Evolutionary conservation across 169 alveolate species (phyloP).

Genomic region (Plasmodium malariae): DNA sequence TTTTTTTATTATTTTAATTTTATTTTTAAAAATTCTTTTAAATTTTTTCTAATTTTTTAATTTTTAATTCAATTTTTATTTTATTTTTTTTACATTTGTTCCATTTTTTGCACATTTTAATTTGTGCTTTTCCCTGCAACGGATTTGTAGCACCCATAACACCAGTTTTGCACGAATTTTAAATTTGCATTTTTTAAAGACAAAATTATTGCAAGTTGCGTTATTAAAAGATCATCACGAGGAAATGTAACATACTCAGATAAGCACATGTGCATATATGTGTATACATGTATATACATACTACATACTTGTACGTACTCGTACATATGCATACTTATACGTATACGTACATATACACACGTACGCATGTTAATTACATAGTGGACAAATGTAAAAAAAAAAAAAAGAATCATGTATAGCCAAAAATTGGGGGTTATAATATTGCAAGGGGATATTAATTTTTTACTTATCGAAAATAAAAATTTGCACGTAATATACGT

Average conservation of each 20-base stretch:
- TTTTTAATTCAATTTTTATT: no score
- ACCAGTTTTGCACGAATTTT: not conserved
- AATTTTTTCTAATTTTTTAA: no score
- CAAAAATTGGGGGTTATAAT: not conserved
- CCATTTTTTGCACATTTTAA: not conserved
- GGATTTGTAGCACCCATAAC: not conserved
- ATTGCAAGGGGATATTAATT: not conserved
- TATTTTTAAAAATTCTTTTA: no score
- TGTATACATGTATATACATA: no score
- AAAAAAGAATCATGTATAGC: not conserved
- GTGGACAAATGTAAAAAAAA: conserved; percentile 8
- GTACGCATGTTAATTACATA: not conserved
- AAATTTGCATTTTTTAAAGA: not conserved
- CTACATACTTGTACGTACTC: not conserved
- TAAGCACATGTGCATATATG: no score
- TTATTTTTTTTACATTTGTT: not conserved
- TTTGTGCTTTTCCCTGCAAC: not conserved
- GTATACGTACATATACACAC: no score
- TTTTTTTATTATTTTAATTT: no score
- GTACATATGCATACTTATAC: not conserved
- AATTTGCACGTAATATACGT: not conserved
- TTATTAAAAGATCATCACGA: not conserved
- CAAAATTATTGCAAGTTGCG: conserved; percentile 7
- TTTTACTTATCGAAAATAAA: conserved; percentile 3
- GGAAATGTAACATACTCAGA: not conserved